A percentile compares a stretch with the other conserved stretches of the same genome.
phyloP scores from a whole-genome alignment of 495 filamentous ascomycete species.

The Penicillium salamii region DNA sequence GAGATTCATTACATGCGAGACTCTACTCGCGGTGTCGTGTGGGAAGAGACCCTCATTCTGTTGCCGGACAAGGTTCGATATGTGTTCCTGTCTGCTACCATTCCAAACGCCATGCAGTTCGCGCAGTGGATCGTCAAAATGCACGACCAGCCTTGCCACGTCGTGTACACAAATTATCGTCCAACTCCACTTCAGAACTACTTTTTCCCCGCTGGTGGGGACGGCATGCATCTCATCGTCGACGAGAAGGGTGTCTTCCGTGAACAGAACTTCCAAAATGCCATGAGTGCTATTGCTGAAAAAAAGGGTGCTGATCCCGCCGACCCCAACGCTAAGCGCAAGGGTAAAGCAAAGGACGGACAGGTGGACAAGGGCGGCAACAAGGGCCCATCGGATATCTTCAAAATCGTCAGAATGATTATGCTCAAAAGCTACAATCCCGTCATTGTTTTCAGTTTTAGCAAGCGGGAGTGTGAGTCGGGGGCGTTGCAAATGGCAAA shows the following conservation, averaged over 20 bases:
- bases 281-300: slow-evolving; percentile 85
- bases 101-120: slow-evolving; percentile 98
- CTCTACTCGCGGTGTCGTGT: slow-evolving; percentile 77
- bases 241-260: slow-evolving; percentile 95
- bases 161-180: slow-evolving; percentile 97
- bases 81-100: slow-evolving; percentile 97
- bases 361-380: slow-evolving; percentile 83
- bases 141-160: slow-evolving; percentile 93
- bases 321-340: slow-evolving; percentile 72
- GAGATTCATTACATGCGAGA: slow-evolving; percentile 99
- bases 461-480: slow-evolving; percentile 90
- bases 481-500: slow-evolving; percentile 79
- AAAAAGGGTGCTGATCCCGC: slow-evolving; percentile 81
- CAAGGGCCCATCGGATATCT: slow-evolving; percentile 76
- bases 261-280: slow-evolving; percentile 94
- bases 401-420: slow-evolving; percentile 97
- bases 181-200: slow-evolving; percentile 96
- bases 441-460: slow-evolving; percentile 99
- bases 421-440: slow-evolving; percentile 95
- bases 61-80: slow-evolving; percentile 97
- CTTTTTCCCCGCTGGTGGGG: slow-evolving; percentile 90
- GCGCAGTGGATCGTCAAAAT: slow-evolving; percentile 98
- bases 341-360: slow-evolving; percentile 87
- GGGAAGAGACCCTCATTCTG: slow-evolving; percentile 98
- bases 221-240: slow-evolving; percentile 91